Conservation (phyloP, 106 monocot genomes). For the Dendrobium officinale region DNA sequence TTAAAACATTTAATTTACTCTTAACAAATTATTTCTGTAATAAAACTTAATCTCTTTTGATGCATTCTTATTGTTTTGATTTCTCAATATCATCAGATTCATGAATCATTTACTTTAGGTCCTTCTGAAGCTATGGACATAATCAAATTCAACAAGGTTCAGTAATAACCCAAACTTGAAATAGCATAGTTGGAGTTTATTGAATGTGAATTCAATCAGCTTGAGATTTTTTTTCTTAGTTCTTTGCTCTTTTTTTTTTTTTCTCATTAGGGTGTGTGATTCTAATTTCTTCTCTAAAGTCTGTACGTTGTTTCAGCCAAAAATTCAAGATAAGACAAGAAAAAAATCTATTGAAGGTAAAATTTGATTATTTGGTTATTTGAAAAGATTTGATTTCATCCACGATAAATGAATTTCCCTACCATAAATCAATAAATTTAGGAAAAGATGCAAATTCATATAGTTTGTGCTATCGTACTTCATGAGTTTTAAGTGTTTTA, state of each 20-base stretch:
- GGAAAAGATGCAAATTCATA: not conserved
- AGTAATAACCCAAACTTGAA: not conserved
- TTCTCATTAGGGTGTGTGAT: not conserved
- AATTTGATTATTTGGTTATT: not conserved
- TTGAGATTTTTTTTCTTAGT: not conserved
- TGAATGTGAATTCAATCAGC: not conserved
- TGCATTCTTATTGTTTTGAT: constrained; percentile 1
- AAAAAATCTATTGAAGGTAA: not conserved
- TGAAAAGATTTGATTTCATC: not conserved
- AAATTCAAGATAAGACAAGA: not conserved
- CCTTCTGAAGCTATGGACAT: constrained; percentile 78
- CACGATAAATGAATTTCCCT: not conserved
- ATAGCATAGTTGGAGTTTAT: not conserved
- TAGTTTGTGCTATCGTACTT: not conserved
- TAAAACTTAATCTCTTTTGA: not conserved
- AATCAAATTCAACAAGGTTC: constrained; percentile 19
- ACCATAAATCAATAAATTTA: not conserved
- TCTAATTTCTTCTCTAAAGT: not conserved
- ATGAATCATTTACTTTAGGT: constrained; percentile 75
- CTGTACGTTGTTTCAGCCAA: not conserved
- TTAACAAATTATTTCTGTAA: not conserved
- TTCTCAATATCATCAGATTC: constrained; percentile 37
- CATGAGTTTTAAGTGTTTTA: not conserved
- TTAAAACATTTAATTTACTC: not conserved
- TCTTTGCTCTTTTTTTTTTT: not conserved